These are phyloP conservation scores for Ascochyta fabae DNA, from an alignment of 2,329 filamentous ascomycete genomes.

Conservation along the genomic window DNA sequence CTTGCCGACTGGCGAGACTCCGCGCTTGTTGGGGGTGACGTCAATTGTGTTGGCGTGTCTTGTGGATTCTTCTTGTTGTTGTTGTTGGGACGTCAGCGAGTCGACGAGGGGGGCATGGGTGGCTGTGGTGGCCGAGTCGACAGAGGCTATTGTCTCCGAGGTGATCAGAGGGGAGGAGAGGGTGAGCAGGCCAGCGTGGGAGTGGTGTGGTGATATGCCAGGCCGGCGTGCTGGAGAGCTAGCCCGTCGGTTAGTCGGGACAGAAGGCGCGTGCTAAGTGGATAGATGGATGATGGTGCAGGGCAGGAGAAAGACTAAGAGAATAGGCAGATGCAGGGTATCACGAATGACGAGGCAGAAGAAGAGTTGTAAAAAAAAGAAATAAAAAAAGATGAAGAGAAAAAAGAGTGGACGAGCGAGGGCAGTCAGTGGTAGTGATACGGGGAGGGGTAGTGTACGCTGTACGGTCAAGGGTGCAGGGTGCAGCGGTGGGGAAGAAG, in stretches of 20 bases:
- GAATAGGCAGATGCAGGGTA: neutral
- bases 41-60: slow-evolving; percentile 43
- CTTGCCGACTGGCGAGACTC: slow-evolving; percentile 73
- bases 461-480: neutral
- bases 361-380: no score
- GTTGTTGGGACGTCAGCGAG: slow-evolving; percentile 29
- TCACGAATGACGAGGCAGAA: slow-evolving; percentile 2
- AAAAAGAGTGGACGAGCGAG: neutral
- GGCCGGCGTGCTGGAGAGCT: slow-evolving; percentile 45
- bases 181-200: slow-evolving; percentile 58
- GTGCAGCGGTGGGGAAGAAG: slow-evolving; percentile 26
- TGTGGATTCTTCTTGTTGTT: slow-evolving; percentile 30
- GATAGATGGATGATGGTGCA: slow-evolving; percentile 2
- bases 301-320: slow-evolving; percentile 3
- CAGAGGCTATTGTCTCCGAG: slow-evolving; percentile 49
- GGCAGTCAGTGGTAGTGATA: slow-evolving; percentile 19
- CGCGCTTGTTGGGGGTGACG: slow-evolving; percentile 57
- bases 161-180: slow-evolving; percentile 57
- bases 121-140: slow-evolving; percentile 37
- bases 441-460: slow-evolving; percentile 19
- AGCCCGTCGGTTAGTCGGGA: slow-evolving; percentile 33
- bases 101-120: slow-evolving; percentile 41
- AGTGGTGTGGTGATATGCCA: slow-evolving; percentile 55
- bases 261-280: slow-evolving; percentile 20
- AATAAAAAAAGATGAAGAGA: neutral